These are phyloP conservation scores for Colletotrichum sp. DNA, from an alignment of 2,329 filamentous ascomycete species.

Conservation along the genomic window DNA sequence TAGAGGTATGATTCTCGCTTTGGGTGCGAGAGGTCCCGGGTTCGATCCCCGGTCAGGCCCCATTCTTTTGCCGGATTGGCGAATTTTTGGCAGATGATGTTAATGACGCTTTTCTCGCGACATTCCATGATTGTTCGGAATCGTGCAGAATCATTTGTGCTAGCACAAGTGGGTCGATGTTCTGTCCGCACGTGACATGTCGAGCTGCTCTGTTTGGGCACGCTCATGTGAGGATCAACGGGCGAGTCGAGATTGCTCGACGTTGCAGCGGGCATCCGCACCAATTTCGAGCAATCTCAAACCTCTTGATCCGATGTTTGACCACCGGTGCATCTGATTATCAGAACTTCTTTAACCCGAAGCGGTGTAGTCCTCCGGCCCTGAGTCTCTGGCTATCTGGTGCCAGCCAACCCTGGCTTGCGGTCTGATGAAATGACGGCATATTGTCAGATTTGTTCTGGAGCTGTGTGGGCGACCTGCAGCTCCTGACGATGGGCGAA, in stretches of 20 bases:
- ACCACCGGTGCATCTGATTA: background rate
- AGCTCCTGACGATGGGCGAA: background rate
- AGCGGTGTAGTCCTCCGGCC: background rate
- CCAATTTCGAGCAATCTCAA: slow-evolving; percentile 17
- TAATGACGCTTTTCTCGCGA: background rate
- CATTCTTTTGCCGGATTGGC: slow-evolving; percentile 4
- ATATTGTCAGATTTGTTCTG: background rate
- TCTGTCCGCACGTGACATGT: background rate
- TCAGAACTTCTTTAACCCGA: background rate
- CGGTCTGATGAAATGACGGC: slow-evolving; percentile 11
- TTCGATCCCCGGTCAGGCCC: slow-evolving; percentile 36
- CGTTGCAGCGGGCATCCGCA: slow-evolving; percentile 9
- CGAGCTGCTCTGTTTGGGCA: background rate
- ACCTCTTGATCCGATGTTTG: background rate
- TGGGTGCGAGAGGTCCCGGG: slow-evolving; percentile 40
- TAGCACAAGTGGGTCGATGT: background rate
- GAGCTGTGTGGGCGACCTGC: background rate
- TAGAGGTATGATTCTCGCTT: slow-evolving; percentile 41
- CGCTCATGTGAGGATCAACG: slow-evolving; percentile 17
- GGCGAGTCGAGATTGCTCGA: slow-evolving; percentile 15
- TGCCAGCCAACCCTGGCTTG: background rate
- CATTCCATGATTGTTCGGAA: background rate
- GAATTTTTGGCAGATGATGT: background rate
- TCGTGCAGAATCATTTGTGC: background rate
- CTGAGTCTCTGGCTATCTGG: background rate